A percentile compares a stretch with the other conserved stretches of the same genome.
These are phyloP conservation scores for Aspergillus aculeatus DNA, from an alignment of 2,329 filamentous ascomycete species.

Conservation along the genomic window DNA sequence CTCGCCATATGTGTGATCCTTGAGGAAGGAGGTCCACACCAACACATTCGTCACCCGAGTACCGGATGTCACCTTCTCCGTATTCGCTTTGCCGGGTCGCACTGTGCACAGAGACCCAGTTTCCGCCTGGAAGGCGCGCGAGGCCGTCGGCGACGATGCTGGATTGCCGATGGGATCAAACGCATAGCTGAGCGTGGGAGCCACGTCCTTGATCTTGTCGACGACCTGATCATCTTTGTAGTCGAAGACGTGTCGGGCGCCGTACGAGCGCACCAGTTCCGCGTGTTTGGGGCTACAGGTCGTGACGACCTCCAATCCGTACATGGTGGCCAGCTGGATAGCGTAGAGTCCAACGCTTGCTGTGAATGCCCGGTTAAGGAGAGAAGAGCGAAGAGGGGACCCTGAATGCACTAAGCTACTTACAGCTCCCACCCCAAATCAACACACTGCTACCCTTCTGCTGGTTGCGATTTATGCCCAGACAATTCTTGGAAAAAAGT, in stretches of 20 bases:
- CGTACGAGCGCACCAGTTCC: slow-evolving; percentile 32
- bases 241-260: slow-evolving; percentile 41
- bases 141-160: slow-evolving; percentile 35
- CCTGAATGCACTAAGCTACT: no score
- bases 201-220: slow-evolving; percentile 33
- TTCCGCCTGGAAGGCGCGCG: slow-evolving; percentile 26
- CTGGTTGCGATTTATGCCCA: slow-evolving; percentile 32
- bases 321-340: slow-evolving; percentile 35
- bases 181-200: slow-evolving; percentile 36
- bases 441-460: slow-evolving; percentile 29
- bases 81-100: slow-evolving; percentile 42
- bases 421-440: slow-evolving; percentile 46
- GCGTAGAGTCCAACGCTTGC: slow-evolving; percentile 42
- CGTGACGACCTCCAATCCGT: slow-evolving; percentile 36
- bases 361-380: slow-evolving; percentile 10
- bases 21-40: slow-evolving; percentile 47
- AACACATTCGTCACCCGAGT: slow-evolving; percentile 44
- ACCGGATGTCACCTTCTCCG: slow-evolving; percentile 33
- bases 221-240: slow-evolving; percentile 41
- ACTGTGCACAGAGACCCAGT: slow-evolving; percentile 42
- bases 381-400: no score
- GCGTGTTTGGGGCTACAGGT: slow-evolving; percentile 38
- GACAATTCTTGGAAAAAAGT: slow-evolving; percentile 39
- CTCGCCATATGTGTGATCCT: slow-evolving; percentile 38
- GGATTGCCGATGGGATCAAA: slow-evolving; percentile 48